Percentiles rank a stretch among this genome's conserved stretches.
These are phyloP conservation scores for Pseudisothecium myosuroides DNA, from an alignment of 225 moss, liverwort and hornwort genomes.

Conservation along the genomic window DNA sequence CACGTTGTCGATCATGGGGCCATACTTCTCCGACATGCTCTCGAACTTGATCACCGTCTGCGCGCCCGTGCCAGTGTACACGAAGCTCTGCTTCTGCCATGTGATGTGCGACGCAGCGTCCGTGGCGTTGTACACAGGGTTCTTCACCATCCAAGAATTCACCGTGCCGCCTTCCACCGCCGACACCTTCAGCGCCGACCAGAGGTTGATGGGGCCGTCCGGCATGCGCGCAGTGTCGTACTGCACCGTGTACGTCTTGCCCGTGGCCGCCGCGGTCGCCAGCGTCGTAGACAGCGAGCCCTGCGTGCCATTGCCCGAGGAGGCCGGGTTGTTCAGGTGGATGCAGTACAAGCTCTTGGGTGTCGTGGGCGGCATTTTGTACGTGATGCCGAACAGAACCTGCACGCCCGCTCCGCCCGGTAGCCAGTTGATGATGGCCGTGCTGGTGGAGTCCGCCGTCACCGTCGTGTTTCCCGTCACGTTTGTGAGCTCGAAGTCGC, in stretches of 20 bases:
- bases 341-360: background rate
- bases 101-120: slow-evolving; percentile 4
- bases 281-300: slow-evolving; percentile 16
- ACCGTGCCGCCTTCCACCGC: background rate
- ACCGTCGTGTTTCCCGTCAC: background rate
- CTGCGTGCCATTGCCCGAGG: slow-evolving; percentile 7
- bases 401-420: slow-evolving; percentile 20
- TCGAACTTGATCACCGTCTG: slow-evolving; percentile 16
- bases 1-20: slow-evolving; percentile 29
- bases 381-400: background rate
- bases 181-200: slow-evolving; percentile 7
- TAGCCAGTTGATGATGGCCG: slow-evolving; percentile 12
- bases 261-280: background rate
- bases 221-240: background rate
- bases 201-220: slow-evolving; percentile 14
- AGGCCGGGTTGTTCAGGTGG: slow-evolving; percentile 13
- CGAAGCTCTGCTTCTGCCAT: slow-evolving; percentile 8
- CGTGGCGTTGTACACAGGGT: background rate
- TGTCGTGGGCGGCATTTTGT: background rate
- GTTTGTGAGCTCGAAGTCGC: slow-evolving; percentile 11
- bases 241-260: slow-evolving; percentile 1
- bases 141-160: background rate
- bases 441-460: background rate
- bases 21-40: slow-evolving; percentile 41
- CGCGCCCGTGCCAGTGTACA: background rate